A percentile compares a stretch with the other conserved stretches of the same genome.
These are phyloP conservation scores for Hippophae rhamnoides DNA, from an alignment of 306 rosid genomes.

Conservation along the genomic window DNA sequence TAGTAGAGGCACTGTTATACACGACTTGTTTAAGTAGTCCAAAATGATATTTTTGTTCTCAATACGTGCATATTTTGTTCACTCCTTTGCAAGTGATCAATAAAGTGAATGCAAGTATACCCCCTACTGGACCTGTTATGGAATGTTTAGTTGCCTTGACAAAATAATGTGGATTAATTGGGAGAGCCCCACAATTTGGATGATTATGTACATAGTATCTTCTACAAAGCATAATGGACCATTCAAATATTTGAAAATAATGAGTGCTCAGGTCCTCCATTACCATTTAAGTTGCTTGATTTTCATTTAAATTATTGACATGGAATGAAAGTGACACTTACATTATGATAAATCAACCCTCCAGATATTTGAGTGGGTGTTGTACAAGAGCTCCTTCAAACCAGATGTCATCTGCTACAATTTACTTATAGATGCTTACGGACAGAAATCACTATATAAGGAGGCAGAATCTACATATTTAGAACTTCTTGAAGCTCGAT, in stretches of 20 bases:
- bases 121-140: not conserved
- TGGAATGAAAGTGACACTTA: not conserved
- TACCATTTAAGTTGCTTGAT: not conserved
- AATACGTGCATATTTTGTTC: not conserved
- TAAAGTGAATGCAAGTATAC: not conserved
- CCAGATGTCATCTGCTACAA: constrained; percentile 88
- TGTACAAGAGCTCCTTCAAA: constrained; percentile 71
- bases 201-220: not conserved
- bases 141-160: not conserved
- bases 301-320: constrained; percentile 10
- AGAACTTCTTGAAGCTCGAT: constrained; percentile 59
- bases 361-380: constrained; percentile 83
- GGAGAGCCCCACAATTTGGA: not conserved
- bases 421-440: constrained; percentile 82
- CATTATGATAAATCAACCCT: constrained; percentile 11
- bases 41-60: not conserved
- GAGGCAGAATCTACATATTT: constrained; percentile 76
- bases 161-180: not conserved
- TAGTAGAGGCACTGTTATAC: not conserved
- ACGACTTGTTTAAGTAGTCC: not conserved
- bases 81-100: not conserved
- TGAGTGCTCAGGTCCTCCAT: not conserved
- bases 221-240: not conserved
- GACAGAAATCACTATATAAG: constrained; percentile 54
- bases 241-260: not conserved